A percentile compares a stretch with the other conserved stretches of the same genome.
phyloP scores from a whole-genome alignment of 2,329 filamentous ascomycete genomes.

The Penicillium sp. region DNA sequence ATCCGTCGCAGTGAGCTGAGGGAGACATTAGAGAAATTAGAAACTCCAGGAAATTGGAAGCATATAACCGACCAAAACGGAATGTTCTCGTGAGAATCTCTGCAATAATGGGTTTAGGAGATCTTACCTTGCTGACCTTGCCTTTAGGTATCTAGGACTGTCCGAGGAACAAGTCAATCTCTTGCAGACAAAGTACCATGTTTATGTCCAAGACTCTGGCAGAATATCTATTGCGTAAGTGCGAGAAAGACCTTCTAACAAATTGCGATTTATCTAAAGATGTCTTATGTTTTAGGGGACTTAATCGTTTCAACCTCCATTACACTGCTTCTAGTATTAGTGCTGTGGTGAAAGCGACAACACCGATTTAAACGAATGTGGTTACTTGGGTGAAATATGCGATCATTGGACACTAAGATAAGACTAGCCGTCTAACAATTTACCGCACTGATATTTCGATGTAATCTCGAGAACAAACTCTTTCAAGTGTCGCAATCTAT shows the following conservation, averaged over 20 bases:
- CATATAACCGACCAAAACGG: conserved; percentile 20
- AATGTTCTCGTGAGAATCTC: conserved; percentile 21
- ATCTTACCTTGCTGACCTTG: conserved; percentile 6
- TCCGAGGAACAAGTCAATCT: conserved; percentile 16
- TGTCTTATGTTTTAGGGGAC: conserved; percentile 8
- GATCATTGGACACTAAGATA: no score
- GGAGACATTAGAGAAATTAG: conserved; percentile 10
- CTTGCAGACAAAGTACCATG: conserved; percentile 12
- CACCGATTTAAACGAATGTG: not conserved
- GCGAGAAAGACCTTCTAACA: not conserved
- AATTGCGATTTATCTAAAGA: not conserved
- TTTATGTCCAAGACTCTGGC: conserved; percentile 20
- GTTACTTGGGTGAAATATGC: not conserved
- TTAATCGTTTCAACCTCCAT: conserved; percentile 17
- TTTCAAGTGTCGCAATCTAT: no score
- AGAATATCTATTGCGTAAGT: conserved; percentile 23
- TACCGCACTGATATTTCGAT: no score
- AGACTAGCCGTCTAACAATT: no score
- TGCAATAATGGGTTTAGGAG: not conserved
- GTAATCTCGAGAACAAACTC: no score
- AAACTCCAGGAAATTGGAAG: conserved; percentile 18
- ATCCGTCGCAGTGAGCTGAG: conserved; percentile 7
- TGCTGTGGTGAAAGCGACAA: conserved; percentile 16
- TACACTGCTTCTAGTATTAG: conserved; percentile 18
- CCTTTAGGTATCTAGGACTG: conserved; percentile 18